Percentiles rank a stretch among this genome's conserved stretches.
These are phyloP conservation scores for Cyclotella kingstonii DNA, from an alignment of 108 stramenopile genomes.

Conservation along the genomic window DNA sequence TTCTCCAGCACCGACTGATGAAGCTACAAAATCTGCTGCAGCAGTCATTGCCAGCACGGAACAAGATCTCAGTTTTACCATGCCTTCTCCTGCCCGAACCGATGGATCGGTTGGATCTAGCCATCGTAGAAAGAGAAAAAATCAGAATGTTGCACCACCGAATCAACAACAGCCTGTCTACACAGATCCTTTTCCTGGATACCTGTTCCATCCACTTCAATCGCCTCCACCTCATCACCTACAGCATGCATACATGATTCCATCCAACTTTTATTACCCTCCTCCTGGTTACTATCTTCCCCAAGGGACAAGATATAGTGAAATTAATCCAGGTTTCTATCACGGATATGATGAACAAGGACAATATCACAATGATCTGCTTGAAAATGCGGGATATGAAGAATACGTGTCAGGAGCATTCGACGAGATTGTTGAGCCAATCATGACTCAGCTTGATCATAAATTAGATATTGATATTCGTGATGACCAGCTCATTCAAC, in stretches of 20 bases:
- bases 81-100: slow-evolving; percentile 34
- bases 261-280: slow-evolving; percentile 16
- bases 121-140: not conserved
- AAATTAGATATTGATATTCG: slow-evolving; percentile 86
- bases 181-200: no score
- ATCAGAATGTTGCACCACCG: not conserved
- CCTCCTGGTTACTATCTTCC: slow-evolving; percentile 6
- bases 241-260: slow-evolving; percentile 16
- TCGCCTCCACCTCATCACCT: slow-evolving; percentile 1
- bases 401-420: slow-evolving; percentile 13
- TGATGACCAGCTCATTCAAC: slow-evolving; percentile 81
- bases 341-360: slow-evolving; percentile 44
- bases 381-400: slow-evolving; percentile 28
- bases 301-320: slow-evolving; percentile 18
- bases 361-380: slow-evolving; percentile 45
- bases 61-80: not conserved
- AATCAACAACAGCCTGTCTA: not conserved
- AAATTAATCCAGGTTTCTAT: slow-evolving; percentile 24
- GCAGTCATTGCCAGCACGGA: slow-evolving; percentile 3
- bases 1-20: slow-evolving; percentile 14
- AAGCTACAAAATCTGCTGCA: slow-evolving; percentile 5
- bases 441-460: slow-evolving; percentile 69
- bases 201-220: not conserved
- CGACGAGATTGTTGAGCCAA: slow-evolving; percentile 76
- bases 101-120: slow-evolving; percentile 24